Base-by-base conservation (phyloP, 495 filamentous ascomycete genomes). In the Cladorrhinum samala region DNA sequence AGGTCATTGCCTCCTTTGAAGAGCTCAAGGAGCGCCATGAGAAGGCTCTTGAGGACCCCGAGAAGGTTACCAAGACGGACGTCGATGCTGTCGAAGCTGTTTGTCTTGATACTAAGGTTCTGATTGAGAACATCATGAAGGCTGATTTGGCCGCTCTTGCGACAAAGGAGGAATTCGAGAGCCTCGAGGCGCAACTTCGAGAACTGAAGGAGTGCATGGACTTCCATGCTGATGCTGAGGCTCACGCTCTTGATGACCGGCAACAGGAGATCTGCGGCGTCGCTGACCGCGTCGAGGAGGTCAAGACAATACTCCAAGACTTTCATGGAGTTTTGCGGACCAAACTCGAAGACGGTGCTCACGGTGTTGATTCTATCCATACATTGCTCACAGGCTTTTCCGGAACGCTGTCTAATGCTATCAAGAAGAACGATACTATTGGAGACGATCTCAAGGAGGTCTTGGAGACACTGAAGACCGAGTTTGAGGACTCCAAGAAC, bases 161-260 rank as follows among this genome's bases (percentile, higher is more conserved):
- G 16, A 76, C 91, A 0, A 83, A 82, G 45, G 82, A 79, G 9
- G 78, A 83, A 52, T 54, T 83, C 37, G 72, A 73, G 52, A 68
- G 59, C 5, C 58, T 81, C 20, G 70, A 78, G 64, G 56, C 80
- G 14, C 69, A 88, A 21, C 77, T 94, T 18, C 78, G 76, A 55
- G 82, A 89, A 48, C 82, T 91, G 76, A 80, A 80, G 52, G 83
- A 86, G 21, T 80, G 80, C 47, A 78, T 86, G 27, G 82, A 86
- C 33, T 69, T 76, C 0, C 83, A 88, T 52, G 83, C 84, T 41
- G 86, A 88, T 19, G 70, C 84, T 23, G 89, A 83, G n/a, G 80
- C 84, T 8, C 86, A 89, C 66, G 81, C 83, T 0, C 83, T 95
- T 17, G 88, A 94, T 53, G 85, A 89, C 39, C 84, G 90, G 27